Evolutionary conservation across 1,284 basidiomycete genomes (phyloP), one percentile per base, ranked within the genome.

Genomic region (Trichosporon asahii): DNA sequence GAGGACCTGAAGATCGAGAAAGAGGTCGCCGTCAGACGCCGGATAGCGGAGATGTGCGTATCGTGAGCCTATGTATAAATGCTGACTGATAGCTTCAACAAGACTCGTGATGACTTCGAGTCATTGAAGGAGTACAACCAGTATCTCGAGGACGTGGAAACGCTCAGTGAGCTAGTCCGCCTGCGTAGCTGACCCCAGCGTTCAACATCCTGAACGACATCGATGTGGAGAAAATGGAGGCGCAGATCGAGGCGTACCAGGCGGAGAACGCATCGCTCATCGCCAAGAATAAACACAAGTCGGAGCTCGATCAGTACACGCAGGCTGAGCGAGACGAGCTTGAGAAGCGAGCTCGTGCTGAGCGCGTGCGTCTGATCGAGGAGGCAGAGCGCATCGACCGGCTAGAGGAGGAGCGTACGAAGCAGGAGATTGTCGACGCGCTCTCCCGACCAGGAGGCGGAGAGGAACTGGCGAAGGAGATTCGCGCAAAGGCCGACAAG

Each of bases 1-100:
- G 95, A 98, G 83, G 96, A 99, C 81, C 86, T 99, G 21, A 89
- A 88, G 1, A 96, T 99, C 0, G 97, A 99, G 85, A 96, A 96
- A 82, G 97, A 99, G 84, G 92, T 99, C 0, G 90, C 92, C 2
- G 88, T 99, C 4, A 86, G 97, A 68, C 87, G 92, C 76, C 87
- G 93, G 68, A 90, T 98, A 72, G 90, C 91, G 0, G 95, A 94
- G 85, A 91, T 95, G 91, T 90, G 74, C 74, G 85, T 78, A 4
- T 8, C 15, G 33, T 66, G 4, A 31, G 4, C 14, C 15, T 5
- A 3, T 2, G 6, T 1, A 14, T 8, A 2, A 3, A 31, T 29
- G 65, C 80, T 81, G 65, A 78, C 65, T 7, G 25, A 0, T 73
- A 96, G 94, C 75, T 97, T 96, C 82, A 98, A 98, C 82, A 98